Evolutionary conservation across 2,329 filamentous ascomycete genomes (phyloP).

Genomic region (Epichloe scottii): DNA sequence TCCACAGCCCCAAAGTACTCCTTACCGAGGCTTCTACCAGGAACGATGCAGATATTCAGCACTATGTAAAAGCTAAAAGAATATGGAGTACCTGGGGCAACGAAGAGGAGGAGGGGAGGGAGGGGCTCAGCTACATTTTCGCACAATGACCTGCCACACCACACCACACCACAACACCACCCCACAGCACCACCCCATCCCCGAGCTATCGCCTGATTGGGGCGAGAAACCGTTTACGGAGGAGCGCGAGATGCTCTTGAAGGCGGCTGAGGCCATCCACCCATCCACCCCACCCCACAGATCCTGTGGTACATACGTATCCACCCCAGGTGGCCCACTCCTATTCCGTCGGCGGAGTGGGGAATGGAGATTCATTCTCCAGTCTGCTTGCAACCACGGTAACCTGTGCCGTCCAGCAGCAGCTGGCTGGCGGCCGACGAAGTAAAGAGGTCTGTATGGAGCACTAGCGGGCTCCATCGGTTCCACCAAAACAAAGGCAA

Average conservation of each 20-base stretch:
- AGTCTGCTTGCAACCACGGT: no score
- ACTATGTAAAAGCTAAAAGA: no score
- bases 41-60: neutral
- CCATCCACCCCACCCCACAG: no score
- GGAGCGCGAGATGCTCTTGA: no score
- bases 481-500: neutral
- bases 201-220: neutral
- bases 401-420: no score
- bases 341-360: slow-evolving; percentile 2
- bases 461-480: no score
- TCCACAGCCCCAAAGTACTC: neutral
- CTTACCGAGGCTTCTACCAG: slow-evolving; percentile 2
- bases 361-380: neutral
- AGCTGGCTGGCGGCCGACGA: no score
- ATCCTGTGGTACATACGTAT: neutral
- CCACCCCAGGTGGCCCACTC: neutral
- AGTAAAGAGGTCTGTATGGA: no score
- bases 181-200: neutral
- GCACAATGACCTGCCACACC: neutral
- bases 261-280: no score
- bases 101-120: neutral
- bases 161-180: neutral
- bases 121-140: neutral
- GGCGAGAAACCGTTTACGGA: neutral
- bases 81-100: neutral